Evolutionary conservation across 2,329 filamentous ascomycete species (phyloP).

Genomic region (Didymella keratinophila): DNA sequence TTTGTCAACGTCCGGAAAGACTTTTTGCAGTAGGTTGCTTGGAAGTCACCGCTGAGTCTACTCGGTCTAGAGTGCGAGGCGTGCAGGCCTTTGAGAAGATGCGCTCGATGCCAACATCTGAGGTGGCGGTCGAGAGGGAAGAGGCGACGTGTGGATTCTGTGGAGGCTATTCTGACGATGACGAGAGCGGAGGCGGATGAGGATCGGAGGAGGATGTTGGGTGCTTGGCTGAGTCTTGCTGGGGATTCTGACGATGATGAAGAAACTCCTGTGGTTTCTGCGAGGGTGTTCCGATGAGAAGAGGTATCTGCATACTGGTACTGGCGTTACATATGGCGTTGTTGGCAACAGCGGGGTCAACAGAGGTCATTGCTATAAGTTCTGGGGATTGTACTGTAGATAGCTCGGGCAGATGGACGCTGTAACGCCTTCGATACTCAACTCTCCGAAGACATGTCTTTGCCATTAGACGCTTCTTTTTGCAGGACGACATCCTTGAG

Average conservation of each 20-base stretch:
- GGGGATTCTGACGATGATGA: not conserved
- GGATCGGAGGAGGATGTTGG: not conserved
- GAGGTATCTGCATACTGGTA: not conserved
- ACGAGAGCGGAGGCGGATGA: not conserved
- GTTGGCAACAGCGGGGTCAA: not conserved
- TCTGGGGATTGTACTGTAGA: not conserved
- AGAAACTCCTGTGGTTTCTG: not conserved
- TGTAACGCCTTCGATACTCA: not conserved
- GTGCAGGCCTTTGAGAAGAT: not conserved
- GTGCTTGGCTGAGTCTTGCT: not conserved
- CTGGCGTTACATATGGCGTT: not conserved
- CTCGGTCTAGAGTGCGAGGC: not conserved
- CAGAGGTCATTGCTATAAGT: too few relatives aligned
- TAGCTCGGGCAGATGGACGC: not conserved
- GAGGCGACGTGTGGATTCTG: not conserved
- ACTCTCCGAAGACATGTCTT: too few relatives aligned
- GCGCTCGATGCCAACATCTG: not conserved
- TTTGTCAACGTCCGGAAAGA: slow-evolving; percentile 73
- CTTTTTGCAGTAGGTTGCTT: slow-evolving; percentile 40
- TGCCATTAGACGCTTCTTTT: too few relatives aligned
- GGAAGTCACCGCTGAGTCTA: not conserved
- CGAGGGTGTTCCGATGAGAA: not conserved
- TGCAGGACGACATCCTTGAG: too few relatives aligned
- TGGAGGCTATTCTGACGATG: not conserved
- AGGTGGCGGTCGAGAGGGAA: not conserved